Evolutionary conservation across 2,329 filamentous ascomycete species (phyloP).

Genomic region (Hypoxylon sp.): DNA sequence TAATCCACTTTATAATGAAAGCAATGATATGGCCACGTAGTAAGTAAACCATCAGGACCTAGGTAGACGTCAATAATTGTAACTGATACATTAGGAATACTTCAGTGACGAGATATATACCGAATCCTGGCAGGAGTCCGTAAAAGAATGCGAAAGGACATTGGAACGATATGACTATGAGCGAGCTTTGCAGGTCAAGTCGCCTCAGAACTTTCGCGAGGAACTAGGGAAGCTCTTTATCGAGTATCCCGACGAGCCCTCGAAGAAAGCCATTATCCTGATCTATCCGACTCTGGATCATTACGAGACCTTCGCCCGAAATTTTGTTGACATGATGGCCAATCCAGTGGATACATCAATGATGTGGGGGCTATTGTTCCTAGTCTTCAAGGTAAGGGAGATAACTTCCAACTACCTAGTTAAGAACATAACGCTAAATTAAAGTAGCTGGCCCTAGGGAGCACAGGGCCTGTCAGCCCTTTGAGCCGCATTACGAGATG

Average conservation of each 20-base stretch:
- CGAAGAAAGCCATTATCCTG: conserved; percentile 12
- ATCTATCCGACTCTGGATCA: conserved; percentile 20
- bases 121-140: conserved; percentile 15
- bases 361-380: conserved; percentile 26
- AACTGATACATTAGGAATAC: neutral
- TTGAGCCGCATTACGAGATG: conserved; percentile 13
- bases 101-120: conserved; percentile 16
- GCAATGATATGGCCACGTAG: conserved; percentile 12
- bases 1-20: neutral
- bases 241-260: conserved; percentile 6
- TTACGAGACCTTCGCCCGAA: conserved; percentile 20
- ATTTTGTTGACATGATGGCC: conserved; percentile 20
- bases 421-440: neutral
- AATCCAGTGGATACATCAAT: conserved; percentile 17
- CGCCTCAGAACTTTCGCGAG: neutral
- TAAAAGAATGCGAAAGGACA: conserved; percentile 14
- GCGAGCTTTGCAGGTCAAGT: conserved; percentile 18
- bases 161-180: conserved; percentile 15
- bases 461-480: conserved; percentile 4
- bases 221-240: conserved; percentile 10
- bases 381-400: conserved; percentile 24
- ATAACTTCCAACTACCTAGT: neutral
- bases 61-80: neutral
- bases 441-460: conserved; percentile 15
- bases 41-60: neutral